Evolutionary conservation across 2,329 filamentous ascomycete species (phyloP), one percentile per base, ranked within the genome.

Genomic region (Pezicula rhizophila): DNA sequence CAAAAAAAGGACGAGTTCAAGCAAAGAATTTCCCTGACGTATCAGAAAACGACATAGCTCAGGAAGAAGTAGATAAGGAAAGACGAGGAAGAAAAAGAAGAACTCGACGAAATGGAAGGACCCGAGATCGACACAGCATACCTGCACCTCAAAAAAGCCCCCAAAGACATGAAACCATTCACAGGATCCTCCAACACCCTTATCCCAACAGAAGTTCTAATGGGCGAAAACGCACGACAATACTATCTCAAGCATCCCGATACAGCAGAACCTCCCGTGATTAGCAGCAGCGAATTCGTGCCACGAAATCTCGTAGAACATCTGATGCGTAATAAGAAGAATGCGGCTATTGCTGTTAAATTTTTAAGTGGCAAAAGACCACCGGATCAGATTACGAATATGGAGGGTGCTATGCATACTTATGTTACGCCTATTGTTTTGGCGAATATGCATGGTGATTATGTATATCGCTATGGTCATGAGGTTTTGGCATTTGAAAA

Each of bases 321-420:
- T 25, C 43, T 49, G 14, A 49, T 49, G 47, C 47, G 47, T 1
- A 23, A 40, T 35, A 49, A 49, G 26, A 47, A 47, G 5, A 28
- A 49, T 11, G 20, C 17, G 11, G 47, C 47, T 1, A 17, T 49
- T 8, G 47, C 31, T 7, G 45, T 47, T 8, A 49, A 49, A n/a
- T 49, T 34, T 23, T 34, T 17, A 5, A 12, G 14, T 38, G 18
- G 35, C 5, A 35, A 8, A 15, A 10, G 8, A 33, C 5, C 15
- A 14, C 4, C 15, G 11, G 52, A 58, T 15, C 45, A 54, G 8
- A 60, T 60, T 40, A 60, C 58, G 4, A 52, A 61, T 45, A 56
- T 61, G 55, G 59, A 63, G 40, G 59, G 58, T 14, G 56, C 53
- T 1, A 47, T 61, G 45, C 59, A 61, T 33, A 60, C 52, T 1